A percentile compares a stretch with the other conserved stretches of the same genome.
These are phyloP conservation scores for Hondaea fermentalgiana DNA, from an alignment of 108 stramenopile species.

Conservation along the genomic window DNA sequence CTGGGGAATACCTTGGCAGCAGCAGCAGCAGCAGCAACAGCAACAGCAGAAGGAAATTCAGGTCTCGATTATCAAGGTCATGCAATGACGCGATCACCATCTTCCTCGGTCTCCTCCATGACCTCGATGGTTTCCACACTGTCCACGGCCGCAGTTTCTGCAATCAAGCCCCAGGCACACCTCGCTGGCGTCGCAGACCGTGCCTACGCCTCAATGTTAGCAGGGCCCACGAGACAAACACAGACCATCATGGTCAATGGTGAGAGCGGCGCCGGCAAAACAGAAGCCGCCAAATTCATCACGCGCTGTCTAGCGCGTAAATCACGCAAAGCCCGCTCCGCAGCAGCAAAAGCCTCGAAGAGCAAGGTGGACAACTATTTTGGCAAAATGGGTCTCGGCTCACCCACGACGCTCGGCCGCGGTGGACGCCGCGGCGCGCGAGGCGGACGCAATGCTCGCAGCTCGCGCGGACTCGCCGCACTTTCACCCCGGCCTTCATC, in stretches of 20 bases:
- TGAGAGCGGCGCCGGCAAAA: constrained; percentile 90
- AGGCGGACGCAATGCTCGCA: not conserved
- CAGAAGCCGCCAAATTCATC: constrained; percentile 87
- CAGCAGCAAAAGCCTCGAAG: not conserved
- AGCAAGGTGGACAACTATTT: not conserved
- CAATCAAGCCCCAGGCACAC: constrained; percentile 43
- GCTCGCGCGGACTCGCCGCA: not conserved
- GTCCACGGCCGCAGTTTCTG: too few species aligned
- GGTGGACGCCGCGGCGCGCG: not conserved
- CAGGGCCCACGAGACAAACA: constrained; percentile 37
- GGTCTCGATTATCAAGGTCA: too few species aligned
- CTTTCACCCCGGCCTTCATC: not conserved
- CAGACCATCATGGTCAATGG: constrained; percentile 86
- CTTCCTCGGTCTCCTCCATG: too few species aligned
- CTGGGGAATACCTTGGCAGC: too few species aligned
- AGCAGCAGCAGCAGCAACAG: too few species aligned
- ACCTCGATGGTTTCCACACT: too few species aligned
- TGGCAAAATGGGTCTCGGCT: not conserved
- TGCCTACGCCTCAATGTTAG: constrained; percentile 82
- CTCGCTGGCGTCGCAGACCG: constrained; percentile 77
- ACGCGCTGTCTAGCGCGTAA: constrained; percentile 74
- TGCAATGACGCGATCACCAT: too few species aligned
- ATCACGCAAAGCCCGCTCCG: not conserved
- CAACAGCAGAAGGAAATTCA: too few species aligned
- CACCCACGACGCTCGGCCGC: not conserved